These are phyloP conservation scores for thale cress (Arabidopsis thaliana) DNA, from an alignment of 345 rosid genomes.

Conservation along the genomic window DNA sequence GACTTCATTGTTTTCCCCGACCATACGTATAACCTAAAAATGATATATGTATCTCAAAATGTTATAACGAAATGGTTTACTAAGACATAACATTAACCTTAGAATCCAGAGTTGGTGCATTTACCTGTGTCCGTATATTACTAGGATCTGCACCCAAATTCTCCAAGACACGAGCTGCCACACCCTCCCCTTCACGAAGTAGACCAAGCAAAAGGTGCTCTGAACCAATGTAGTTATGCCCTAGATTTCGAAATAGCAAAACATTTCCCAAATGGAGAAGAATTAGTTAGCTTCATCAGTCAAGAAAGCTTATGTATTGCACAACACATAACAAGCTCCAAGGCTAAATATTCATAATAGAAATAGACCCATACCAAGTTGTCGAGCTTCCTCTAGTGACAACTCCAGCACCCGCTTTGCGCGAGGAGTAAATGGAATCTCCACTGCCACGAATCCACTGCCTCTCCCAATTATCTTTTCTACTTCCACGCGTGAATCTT, in stretches of 20 bases:
- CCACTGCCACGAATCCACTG: conserved; percentile 94
- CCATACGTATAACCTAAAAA: conserved; percentile 92
- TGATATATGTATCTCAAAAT: not conserved
- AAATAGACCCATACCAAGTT: conserved; percentile 61
- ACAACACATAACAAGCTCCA: conserved; percentile 11
- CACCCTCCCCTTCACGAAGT: conserved; percentile 99
- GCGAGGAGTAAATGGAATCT: conserved; percentile 97
- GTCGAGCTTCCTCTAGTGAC: conserved; percentile 93
- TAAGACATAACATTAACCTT: not conserved
- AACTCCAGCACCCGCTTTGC: conserved; percentile 96
- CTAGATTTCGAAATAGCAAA: conserved; percentile 50
- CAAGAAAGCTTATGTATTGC: not conserved
- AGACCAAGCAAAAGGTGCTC: conserved; percentile 98
- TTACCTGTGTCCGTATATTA: conserved; percentile 94
- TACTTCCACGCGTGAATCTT: conserved; percentile 95
- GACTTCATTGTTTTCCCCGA: conserved; percentile 90
- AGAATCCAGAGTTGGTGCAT: conserved; percentile 16
- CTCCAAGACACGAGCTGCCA: conserved; percentile 98
- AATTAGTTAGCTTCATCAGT: not conserved
- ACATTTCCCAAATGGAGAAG: conserved; percentile 5
- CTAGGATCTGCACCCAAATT: conserved; percentile 90
- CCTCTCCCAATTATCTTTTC: conserved; percentile 98
- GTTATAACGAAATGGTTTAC: not conserved
- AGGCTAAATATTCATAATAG: not conserved
- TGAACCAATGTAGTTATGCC: conserved; percentile 97